A percentile compares a stretch with the other conserved stretches of the same genome.
Conservation (phyloP, 441 rosid genomes). For the Euphorbia celastroides region DNA sequence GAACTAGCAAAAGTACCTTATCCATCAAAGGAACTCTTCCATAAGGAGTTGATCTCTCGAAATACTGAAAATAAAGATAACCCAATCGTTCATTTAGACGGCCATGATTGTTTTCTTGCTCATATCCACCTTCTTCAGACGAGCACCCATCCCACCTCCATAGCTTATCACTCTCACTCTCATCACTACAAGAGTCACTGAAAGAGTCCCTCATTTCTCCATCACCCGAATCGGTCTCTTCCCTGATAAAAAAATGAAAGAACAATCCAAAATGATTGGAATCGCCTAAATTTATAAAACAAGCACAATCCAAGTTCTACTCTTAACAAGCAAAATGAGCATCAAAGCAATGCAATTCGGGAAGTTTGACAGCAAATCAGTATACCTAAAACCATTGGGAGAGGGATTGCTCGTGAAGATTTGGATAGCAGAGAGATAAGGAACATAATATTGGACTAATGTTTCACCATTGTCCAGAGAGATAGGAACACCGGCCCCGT, state of each 20-base stretch:
- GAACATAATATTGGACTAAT: conserved; percentile 54
- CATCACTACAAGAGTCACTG: conserved; percentile 60
- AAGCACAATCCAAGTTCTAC: background rate
- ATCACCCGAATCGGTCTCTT: conserved; percentile 72
- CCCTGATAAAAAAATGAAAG: conserved; percentile 43
- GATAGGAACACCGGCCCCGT: conserved; percentile 46
- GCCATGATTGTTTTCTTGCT: conserved; percentile 52
- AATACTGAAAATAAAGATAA: conserved; percentile 41
- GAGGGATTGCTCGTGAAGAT: conserved; percentile 20
- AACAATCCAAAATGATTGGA: background rate
- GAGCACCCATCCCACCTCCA: conserved; percentile 22
- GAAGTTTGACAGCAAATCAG: conserved; percentile 34
- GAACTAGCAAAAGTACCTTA: conserved; percentile 35
- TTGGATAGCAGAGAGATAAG: conserved; percentile 57
- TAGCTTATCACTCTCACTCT: conserved; percentile 49
- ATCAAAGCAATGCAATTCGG: background rate
- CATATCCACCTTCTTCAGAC: conserved; percentile 69
- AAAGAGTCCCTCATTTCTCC: conserved; percentile 31
- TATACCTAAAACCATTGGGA: conserved; percentile 54
- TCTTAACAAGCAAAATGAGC: background rate
- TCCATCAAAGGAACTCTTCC: conserved; percentile 54
- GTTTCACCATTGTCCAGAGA: conserved; percentile 31
- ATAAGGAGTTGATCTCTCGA: conserved; percentile 51
- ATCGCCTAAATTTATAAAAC: no score
- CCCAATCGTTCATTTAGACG: conserved; percentile 68